Conservation (phyloP, 768 basidiomycete genomes). For the Pluteus cervinus region DNA sequence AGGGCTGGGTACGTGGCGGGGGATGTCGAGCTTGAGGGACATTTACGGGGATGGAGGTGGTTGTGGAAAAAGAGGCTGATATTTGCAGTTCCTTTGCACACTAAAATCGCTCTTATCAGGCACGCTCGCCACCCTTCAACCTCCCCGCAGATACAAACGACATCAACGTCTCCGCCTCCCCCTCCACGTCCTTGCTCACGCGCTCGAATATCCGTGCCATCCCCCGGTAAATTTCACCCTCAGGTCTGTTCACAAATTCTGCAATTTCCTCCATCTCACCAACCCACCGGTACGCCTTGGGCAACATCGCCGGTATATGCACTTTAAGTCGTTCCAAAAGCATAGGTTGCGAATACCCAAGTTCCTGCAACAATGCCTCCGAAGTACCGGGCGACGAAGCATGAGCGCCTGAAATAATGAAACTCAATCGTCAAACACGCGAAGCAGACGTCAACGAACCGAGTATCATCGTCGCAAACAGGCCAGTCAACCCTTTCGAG, state of each 20-base stretch:
- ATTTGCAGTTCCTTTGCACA: too few relatives aligned
- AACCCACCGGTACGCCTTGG: constrained; percentile 60
- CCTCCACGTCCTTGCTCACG: constrained; percentile 27
- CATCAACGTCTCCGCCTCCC: constrained; percentile 33
- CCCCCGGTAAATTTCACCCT: constrained; percentile 41
- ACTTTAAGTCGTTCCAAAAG: constrained; percentile 33
- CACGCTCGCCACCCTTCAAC: constrained; percentile 13
- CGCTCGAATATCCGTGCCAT: constrained; percentile 39
- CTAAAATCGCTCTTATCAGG: constrained; percentile 2
- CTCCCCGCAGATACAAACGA: constrained; percentile 43
- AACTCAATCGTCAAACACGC: neutral
- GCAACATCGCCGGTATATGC: constrained; percentile 42
- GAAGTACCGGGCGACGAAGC: constrained; percentile 56
- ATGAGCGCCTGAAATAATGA: constrained; percentile 37
- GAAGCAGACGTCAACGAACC: constrained; percentile 23
- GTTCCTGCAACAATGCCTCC: constrained; percentile 46
- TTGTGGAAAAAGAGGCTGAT: too few relatives aligned
- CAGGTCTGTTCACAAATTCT: constrained; percentile 41
- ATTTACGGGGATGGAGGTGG: too few relatives aligned
- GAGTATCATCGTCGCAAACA: constrained; percentile 52
- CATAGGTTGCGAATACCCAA: constrained; percentile 38
- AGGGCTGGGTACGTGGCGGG: too few relatives aligned
- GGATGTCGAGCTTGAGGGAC: too few relatives aligned
- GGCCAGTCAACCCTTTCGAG: constrained; percentile 45
- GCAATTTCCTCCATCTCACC: constrained; percentile 63